Percentiles rank a stretch among this genome's conserved stretches.
Conservation (phyloP, 2,329 filamentous ascomycete species). For the Blumeria hordei region DNA sequence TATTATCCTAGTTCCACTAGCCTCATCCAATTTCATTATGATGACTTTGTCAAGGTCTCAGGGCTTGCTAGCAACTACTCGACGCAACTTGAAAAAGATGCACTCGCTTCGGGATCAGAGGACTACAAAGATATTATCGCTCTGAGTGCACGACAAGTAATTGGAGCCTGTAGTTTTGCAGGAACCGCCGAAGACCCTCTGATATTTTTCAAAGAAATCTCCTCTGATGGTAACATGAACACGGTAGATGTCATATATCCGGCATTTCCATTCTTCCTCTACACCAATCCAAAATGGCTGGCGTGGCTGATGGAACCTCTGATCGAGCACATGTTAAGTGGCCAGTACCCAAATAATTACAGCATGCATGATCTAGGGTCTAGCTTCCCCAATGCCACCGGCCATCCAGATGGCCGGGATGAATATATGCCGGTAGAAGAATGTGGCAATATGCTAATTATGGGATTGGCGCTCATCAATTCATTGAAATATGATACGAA, state of each 20-base stretch:
- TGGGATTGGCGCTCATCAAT: conserved; percentile 54
- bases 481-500: conserved; percentile 39
- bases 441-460: conserved; percentile 43
- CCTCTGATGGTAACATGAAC: conserved; percentile 63
- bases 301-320: conserved; percentile 58
- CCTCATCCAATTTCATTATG: conserved; percentile 53
- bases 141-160: conserved; percentile 53
- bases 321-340: conserved; percentile 58
- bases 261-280: conserved; percentile 65
- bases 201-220: conserved; percentile 68
- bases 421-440: conserved; percentile 46
- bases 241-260: conserved; percentile 79
- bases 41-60: conserved; percentile 41
- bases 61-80: conserved; percentile 50
- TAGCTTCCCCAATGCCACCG: conserved; percentile 55
- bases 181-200: conserved; percentile 47
- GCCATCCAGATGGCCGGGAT: conserved; percentile 37
- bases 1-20: conserved; percentile 39
- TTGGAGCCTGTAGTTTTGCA: conserved; percentile 56
- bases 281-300: conserved; percentile 61
- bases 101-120: conserved; percentile 46
- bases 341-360: conserved; percentile 64
- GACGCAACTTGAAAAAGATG: conserved; percentile 42
- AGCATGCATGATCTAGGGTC: conserved; percentile 54
- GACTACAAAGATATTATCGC: conserved; percentile 59